Evolutionary conservation across 768 basidiomycete genomes (phyloP), one percentile per base, ranked within the genome.

Genomic region (Phanerochaete carnosa): DNA sequence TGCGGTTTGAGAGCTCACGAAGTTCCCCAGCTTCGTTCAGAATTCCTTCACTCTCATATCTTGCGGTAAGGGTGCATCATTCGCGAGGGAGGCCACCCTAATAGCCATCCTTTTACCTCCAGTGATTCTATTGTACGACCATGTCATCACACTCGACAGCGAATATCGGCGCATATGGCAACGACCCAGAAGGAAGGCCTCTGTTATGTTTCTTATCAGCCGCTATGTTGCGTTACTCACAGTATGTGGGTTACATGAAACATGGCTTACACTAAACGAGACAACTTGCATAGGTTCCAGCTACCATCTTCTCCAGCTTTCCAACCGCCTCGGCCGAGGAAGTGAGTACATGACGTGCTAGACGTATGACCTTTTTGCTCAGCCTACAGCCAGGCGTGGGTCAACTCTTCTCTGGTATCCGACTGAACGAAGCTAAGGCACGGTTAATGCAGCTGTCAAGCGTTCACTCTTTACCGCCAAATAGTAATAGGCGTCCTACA

Each of bases 401-500:
- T 16, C 26, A 5, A 23, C 3, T 29, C 13, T 29, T 26, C 26
- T 5, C 30, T 58, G 19, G 35, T 30, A 15, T 23, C 28, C 25
- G 46, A 16, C n/a, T 45, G 22, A 57, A 7, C 46, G 13, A 35
- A n/a, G n/a, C n/a, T 37, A 57, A 26, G 26, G 13, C 23, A 15
- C 12, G 12, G 15, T 7, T 15, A 15, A 26, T 16, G 3, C 53
- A 83, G 81, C 56, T 84, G 83, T 65, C 63, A 66, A 49, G 63
- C 63, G 11, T 79, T 75, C 59, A 71, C 68, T 50, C 61, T 74
- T 8, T 78, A 74, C 63, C 79, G 79, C 3, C 79, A 83, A 55
- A 29, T 76, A 2, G 61, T 80, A 9, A 62, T 84, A 8, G 65
- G 82, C 28, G 61, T 75, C 3, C 79, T 75, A 47, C 81, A 83